phyloP scores from a whole-genome alignment of 305 asterid species.

The Rubia balearica region DNA sequence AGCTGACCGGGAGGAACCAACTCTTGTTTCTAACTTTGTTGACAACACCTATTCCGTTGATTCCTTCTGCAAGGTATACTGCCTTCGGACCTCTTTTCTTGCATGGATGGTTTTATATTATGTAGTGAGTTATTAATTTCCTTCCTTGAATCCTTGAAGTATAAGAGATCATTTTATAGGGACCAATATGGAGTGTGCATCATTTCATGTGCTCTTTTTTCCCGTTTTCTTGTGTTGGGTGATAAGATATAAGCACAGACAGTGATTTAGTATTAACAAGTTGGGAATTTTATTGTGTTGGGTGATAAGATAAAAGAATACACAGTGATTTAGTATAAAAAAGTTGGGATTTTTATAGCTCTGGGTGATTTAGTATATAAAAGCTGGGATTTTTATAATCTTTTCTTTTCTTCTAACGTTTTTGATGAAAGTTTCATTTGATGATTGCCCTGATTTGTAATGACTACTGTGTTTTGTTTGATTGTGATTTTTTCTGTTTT shows the following conservation, averaged over 20 bases:
- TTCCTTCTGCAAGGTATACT: slow-evolving; percentile 62
- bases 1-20: slow-evolving; percentile 30
- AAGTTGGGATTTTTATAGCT: background rate
- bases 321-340: background rate
- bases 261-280: background rate
- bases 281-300: background rate
- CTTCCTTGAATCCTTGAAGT: background rate
- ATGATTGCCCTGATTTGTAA: background rate
- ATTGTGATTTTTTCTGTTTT: background rate
- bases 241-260: background rate
- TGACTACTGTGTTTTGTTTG: background rate
- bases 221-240: background rate
- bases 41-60: slow-evolving; percentile 22
- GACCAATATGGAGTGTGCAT: background rate
- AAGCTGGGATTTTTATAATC: background rate
- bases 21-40: slow-evolving; percentile 28
- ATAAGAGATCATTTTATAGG: background rate
- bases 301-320: background rate
- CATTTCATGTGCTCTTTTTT: background rate
- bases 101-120: background rate
- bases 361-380: background rate
- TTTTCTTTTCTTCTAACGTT: background rate
- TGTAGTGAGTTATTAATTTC: slow-evolving; percentile 5
- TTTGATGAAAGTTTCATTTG: background rate
- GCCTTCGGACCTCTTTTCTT: slow-evolving; percentile 14